A percentile compares a stretch with the other conserved stretches of the same genome.
Conservation (phyloP, 352 stramenopile species). For the Phytophthora agathidicida region DNA sequence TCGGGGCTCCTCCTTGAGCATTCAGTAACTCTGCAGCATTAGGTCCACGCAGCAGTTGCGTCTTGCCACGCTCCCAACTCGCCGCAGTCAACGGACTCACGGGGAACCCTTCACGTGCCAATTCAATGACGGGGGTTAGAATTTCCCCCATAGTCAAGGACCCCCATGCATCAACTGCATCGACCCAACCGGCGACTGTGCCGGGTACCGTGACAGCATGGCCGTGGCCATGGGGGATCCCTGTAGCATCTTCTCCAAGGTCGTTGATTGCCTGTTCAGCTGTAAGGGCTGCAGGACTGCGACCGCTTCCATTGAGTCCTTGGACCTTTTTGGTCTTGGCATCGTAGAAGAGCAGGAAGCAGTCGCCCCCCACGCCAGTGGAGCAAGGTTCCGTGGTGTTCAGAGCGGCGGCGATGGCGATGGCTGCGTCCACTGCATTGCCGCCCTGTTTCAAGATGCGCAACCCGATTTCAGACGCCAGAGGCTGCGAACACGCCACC, state of each 20-base stretch:
- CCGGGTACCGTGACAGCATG: slow-evolving; percentile 91
- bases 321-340: slow-evolving; percentile 80
- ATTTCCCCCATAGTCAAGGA: slow-evolving; percentile 85
- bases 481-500: slow-evolving; percentile 93
- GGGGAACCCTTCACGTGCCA: slow-evolving; percentile 94
- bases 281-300: slow-evolving; percentile 81
- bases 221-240: slow-evolving; percentile 60
- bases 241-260: slow-evolving; percentile 34
- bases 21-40: slow-evolving; percentile 60
- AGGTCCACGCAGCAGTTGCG: slow-evolving; percentile 63
- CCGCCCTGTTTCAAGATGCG: slow-evolving; percentile 89
- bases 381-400: slow-evolving; percentile 78
- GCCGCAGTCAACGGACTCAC: slow-evolving; percentile 90
- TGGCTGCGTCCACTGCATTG: slow-evolving; percentile 95
- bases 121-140: slow-evolving; percentile 87
- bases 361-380: slow-evolving; percentile 91
- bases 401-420: slow-evolving; percentile 61
- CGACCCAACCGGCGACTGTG: slow-evolving; percentile 92
- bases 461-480: slow-evolving; percentile 93
- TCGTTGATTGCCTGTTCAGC: slow-evolving; percentile 67
- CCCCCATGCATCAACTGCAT: slow-evolving; percentile 89
- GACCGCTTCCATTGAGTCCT: slow-evolving; percentile 94
- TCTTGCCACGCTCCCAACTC: slow-evolving; percentile 81
- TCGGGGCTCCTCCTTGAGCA: slow-evolving; percentile 54
- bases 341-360: slow-evolving; percentile 97